phyloP scores from a whole-genome alignment of 2,329 filamentous ascomycete species.

The Scedosporium minutisporum region DNA sequence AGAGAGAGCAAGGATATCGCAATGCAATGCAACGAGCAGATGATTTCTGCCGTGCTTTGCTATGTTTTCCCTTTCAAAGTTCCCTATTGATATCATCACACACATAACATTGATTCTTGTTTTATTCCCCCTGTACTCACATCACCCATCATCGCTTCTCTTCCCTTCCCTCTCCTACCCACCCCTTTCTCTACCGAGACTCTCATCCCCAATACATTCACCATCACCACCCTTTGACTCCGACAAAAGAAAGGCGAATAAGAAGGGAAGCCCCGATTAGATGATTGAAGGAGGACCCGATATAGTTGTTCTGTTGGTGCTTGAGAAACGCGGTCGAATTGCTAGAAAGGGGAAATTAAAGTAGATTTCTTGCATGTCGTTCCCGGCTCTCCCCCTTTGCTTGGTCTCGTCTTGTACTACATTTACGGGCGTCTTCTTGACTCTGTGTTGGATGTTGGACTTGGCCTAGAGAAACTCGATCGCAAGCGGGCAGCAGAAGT shows the following conservation, averaged over 20 bases:
- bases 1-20: background rate
- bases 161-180: background rate
- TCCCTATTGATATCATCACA: background rate
- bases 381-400: background rate
- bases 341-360: background rate
- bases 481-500: too few species aligned
- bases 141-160: background rate
- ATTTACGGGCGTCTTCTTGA: too few species aligned
- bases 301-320: background rate
- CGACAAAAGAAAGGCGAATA: background rate
- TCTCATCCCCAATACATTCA: background rate
- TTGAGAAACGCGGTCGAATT: background rate
- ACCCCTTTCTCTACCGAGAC: background rate
- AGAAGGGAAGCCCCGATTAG: background rate
- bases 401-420: background rate
- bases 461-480: too few species aligned
- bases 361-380: background rate
- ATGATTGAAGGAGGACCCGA: background rate
- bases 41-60: background rate
- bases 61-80: background rate
- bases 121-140: background rate
- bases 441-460: too few species aligned
- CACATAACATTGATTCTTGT: background rate
- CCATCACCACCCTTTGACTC: background rate
- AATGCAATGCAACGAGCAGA: background rate